Evolutionary conservation across 768 basidiomycete species (phyloP), one percentile per base, ranked within the genome.

Genomic region (Myochromella boudieri): DNA sequence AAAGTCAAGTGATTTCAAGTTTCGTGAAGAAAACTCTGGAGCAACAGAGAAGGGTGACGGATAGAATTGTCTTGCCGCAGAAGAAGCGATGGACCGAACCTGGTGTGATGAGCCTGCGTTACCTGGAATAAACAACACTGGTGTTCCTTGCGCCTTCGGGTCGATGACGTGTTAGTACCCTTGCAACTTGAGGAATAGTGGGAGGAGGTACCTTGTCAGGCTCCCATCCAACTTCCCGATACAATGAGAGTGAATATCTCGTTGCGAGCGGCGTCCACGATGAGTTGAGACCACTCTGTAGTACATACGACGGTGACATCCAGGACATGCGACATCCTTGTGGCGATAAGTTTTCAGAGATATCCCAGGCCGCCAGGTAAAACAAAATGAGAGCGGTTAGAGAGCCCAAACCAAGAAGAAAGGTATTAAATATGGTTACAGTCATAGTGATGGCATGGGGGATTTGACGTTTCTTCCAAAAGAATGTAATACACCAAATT

Each of bases 251-350:
- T 4, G 81, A 83, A 64, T 97, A 97, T 42, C 91, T 76, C 25
- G 60, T 65, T 3, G 84, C 82, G 9, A 95, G 71, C 2, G 82
- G 81, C 18, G 86, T 85, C 84, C 87, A 86, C 3, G 78, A 69
- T 12, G 68, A 53, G 57, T 91, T 76, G 55, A 94, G 85, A 28
- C 72, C 75, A 6, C 75, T 60, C 54, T 95, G 84, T 26, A 82
- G 74, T 14, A 91, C 64, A 64, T 98, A 98, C 0, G 88, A 87
- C 2, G 95, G 95, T 3, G 82, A 88, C 94, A 95, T 97, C 76
- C 82, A 94, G 42, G 91, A 92, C 94, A 97, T 97, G 28, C 87
- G 81, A 67, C 94, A 97, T 80, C 90, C 91, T 75, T 92, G 88
- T 4, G 89, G 88, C 0, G 91, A 92, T 43, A 91, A 71, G 27